These are phyloP conservation scores for Endotrypanum monterogeii DNA, from an alignment of 208 protist genomes.

Conservation along the genomic window DNA sequence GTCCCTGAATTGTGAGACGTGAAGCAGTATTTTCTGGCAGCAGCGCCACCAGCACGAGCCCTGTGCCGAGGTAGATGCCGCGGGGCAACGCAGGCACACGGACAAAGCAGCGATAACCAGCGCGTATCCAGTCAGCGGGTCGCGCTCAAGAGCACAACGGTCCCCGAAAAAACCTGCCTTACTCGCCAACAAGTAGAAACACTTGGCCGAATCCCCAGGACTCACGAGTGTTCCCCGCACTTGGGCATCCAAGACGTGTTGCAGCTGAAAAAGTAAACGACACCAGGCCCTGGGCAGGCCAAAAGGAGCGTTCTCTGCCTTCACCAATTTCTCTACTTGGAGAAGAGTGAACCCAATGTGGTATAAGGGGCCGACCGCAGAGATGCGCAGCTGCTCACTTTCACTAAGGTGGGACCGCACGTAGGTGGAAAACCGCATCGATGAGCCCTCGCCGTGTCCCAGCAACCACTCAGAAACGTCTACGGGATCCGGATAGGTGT, in stretches of 20 bases:
- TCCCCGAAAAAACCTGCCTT: conserved; percentile 4
- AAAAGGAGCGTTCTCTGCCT: neutral
- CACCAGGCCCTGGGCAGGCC: conserved; percentile 17
- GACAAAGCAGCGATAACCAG: conserved; percentile 20
- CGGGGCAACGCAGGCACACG: conserved; percentile 8
- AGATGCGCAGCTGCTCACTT: conserved; percentile 12
- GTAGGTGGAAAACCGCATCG: conserved; percentile 18
- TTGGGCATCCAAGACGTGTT: conserved; percentile 23
- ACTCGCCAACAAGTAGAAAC: conserved; percentile 21
- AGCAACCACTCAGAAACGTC: conserved; percentile 19
- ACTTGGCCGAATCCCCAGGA: conserved; percentile 11
- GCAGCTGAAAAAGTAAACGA: conserved; percentile 27
- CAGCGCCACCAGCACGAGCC: conserved; percentile 13
- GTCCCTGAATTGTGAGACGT: conserved; percentile 16
- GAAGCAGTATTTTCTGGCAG: conserved; percentile 17
- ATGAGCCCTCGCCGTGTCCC: neutral
- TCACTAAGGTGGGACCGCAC: conserved; percentile 16
- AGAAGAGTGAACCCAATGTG: conserved; percentile 28
- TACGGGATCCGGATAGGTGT: conserved; percentile 14
- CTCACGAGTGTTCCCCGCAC: conserved; percentile 5
- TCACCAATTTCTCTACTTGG: conserved; percentile 6
- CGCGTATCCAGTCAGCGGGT: conserved; percentile 11
- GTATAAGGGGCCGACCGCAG: conserved; percentile 21
- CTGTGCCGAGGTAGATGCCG: neutral
- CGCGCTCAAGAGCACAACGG: neutral